These are phyloP conservation scores for Spergularia marina DNA, from an alignment of 148 eudicot species.

Conservation along the genomic window DNA sequence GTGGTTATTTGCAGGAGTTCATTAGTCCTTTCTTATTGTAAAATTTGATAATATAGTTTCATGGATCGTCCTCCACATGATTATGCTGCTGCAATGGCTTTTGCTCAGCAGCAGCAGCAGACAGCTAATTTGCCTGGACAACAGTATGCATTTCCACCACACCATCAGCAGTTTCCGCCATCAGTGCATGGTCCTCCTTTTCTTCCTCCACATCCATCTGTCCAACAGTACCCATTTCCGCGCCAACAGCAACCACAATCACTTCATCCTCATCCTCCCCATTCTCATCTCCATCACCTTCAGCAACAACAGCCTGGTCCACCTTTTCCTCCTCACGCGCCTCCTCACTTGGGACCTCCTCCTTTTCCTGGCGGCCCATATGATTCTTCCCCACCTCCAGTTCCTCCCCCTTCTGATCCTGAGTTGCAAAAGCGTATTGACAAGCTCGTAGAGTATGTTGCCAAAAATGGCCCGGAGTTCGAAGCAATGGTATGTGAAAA, in stretches of 20 bases:
- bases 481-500: constrained; percentile 90
- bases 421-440: constrained; percentile 90
- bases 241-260: constrained; percentile 68
- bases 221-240: constrained; percentile 71
- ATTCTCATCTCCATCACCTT: constrained; percentile 62
- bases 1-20: constrained; percentile 13
- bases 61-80: constrained; percentile 94
- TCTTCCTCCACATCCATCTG: constrained; percentile 71
- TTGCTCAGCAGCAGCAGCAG: constrained; percentile 76
- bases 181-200: constrained; percentile 79
- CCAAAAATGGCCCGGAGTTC: constrained; percentile 90
- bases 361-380: constrained; percentile 68
- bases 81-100: constrained; percentile 80
- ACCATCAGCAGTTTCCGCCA: constrained; percentile 79
- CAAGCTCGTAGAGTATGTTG: constrained; percentile 80
- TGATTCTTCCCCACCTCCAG: constrained; percentile 74
- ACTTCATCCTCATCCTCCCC: constrained; percentile 65
- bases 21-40: not conserved
- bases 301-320: constrained; percentile 73
- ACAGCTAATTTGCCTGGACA: constrained; percentile 64
- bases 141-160: constrained; percentile 80
- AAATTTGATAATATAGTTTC: constrained; percentile 7
- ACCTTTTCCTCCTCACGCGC: constrained; percentile 66
- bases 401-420: constrained; percentile 84
- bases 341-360: constrained; percentile 62